These are phyloP conservation scores for Rhodomyrtus tomentosa DNA, from an alignment of 345 rosid genomes.

Conservation along the genomic window DNA sequence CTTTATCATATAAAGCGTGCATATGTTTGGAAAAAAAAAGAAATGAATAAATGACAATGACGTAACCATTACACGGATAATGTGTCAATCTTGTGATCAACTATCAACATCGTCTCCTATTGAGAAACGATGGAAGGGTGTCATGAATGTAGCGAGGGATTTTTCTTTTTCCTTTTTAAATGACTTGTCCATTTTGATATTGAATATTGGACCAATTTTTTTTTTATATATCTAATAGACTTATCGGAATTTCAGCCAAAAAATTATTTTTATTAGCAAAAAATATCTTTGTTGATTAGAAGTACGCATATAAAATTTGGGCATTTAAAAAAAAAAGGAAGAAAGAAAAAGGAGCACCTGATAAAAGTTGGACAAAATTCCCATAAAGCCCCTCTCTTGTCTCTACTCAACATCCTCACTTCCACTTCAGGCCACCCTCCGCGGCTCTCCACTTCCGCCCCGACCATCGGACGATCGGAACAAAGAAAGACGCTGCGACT, in stretches of 20 bases:
- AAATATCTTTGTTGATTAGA: not conserved
- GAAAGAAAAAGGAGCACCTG: not conserved
- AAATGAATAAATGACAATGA: no score
- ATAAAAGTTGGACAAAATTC: not conserved
- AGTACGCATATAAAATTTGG: not conserved
- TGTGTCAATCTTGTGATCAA: not conserved
- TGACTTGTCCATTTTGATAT: no score
- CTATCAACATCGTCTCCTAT: rapidly evolving
- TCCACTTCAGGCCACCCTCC: not conserved
- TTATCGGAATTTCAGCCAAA: not conserved
- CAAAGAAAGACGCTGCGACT: not conserved
- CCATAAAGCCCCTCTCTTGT: not conserved
- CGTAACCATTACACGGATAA: no score
- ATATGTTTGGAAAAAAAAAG: no score
- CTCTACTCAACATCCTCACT: not conserved
- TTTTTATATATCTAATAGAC: no score
- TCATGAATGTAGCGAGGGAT: no score
- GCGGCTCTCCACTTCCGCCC: not conserved
- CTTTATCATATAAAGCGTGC: no score
- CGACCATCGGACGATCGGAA: not conserved
- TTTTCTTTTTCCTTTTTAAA: no score
- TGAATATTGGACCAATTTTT: no score
- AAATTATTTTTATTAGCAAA: no score
- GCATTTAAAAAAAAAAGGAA: not conserved
- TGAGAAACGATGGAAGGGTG: not conserved